These are phyloP conservation scores for Boletellus sp. DNA, from an alignment of 1,284 basidiomycete species.

Conservation along the genomic window DNA sequence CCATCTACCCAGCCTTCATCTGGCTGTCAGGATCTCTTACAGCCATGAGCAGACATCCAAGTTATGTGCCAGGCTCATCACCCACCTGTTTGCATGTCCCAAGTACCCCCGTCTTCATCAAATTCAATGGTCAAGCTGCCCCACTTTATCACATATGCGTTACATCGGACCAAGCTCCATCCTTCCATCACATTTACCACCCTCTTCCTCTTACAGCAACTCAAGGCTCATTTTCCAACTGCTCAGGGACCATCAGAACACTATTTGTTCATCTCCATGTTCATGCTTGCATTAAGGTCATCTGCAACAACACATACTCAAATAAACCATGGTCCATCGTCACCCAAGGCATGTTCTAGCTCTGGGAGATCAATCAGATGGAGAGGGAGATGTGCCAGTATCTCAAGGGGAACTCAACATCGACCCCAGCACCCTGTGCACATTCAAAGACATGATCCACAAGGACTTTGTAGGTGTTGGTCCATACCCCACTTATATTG, in stretches of 20 bases:
- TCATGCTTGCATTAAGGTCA: slow-evolving; percentile 93
- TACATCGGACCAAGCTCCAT: slow-evolving; percentile 86
- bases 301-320: slow-evolving; percentile 94
- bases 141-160: slow-evolving; percentile 84
- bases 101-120: slow-evolving; percentile 50
- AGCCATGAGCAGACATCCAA: slow-evolving; percentile 70
- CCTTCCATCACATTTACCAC: slow-evolving; percentile 81
- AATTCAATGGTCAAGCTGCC: slow-evolving; percentile 63
- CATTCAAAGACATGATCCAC: slow-evolving; percentile 62
- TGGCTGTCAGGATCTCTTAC: slow-evolving; percentile 61
- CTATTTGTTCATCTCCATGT: slow-evolving; percentile 86
- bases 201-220: slow-evolving; percentile 78
- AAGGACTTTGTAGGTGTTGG: slow-evolving; percentile 57
- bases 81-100: slow-evolving; percentile 74
- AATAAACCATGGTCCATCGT: slow-evolving; percentile 97
- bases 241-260: slow-evolving; percentile 91
- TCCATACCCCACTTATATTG: slow-evolving; percentile 57
- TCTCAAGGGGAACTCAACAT: slow-evolving; percentile 85
- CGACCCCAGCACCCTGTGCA: slow-evolving; percentile 59
- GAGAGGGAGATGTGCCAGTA: slow-evolving; percentile 92
- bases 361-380: slow-evolving; percentile 95
- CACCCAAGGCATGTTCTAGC: slow-evolving; percentile 85
- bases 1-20: slow-evolving; percentile 30
- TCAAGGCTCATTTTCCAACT: slow-evolving; percentile 91
- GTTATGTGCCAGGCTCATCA: slow-evolving; percentile 74